Conservation (phyloP, 768 basidiomycete species). For the Suillus plorans region DNA sequence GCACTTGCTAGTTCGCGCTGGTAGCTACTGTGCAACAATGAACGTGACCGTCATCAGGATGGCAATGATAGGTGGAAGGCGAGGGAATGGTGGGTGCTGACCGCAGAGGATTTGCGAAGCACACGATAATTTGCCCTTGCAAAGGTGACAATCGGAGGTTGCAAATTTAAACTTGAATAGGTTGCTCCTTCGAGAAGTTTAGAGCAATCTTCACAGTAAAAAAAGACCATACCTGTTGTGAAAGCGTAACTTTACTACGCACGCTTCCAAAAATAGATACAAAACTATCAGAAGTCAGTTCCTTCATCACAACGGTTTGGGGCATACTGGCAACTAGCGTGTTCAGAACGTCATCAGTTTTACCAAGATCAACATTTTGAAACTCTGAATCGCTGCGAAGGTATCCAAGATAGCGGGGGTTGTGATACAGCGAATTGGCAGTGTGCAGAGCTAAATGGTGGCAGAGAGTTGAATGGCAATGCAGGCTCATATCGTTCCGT, state of each 20-base stretch:
- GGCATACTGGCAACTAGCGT: conserved; percentile 43
- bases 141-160: conserved; percentile 50
- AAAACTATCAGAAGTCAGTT: conserved; percentile 35
- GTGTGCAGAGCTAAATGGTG: conserved; percentile 33
- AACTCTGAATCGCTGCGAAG: conserved; percentile 38
- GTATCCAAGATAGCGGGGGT: conserved; percentile 38
- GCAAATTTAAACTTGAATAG: conserved; percentile 32
- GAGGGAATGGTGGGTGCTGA: conserved; percentile 3
- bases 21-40: conserved; percentile 15
- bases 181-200: conserved; percentile 38
- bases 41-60: conserved; percentile 24
- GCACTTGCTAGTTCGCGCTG: too few species aligned
- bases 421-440: conserved; percentile 30
- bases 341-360: conserved; percentile 40
- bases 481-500: conserved; percentile 32
- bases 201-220: conserved; percentile 7
- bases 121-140: conserved; percentile 52
- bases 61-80: conserved; percentile 12
- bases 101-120: conserved; percentile 33
- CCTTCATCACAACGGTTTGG: conserved; percentile 42
- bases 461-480: conserved; percentile 35
- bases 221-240: conserved; percentile 17
- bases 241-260: conserved; percentile 26
- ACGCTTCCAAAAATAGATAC: conserved; percentile 41
- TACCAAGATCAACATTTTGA: conserved; percentile 39